Evolutionary conservation across 225 moss, liverwort and hornwort species (phyloP).

Genomic region (Marchantia polymorpha): DNA sequence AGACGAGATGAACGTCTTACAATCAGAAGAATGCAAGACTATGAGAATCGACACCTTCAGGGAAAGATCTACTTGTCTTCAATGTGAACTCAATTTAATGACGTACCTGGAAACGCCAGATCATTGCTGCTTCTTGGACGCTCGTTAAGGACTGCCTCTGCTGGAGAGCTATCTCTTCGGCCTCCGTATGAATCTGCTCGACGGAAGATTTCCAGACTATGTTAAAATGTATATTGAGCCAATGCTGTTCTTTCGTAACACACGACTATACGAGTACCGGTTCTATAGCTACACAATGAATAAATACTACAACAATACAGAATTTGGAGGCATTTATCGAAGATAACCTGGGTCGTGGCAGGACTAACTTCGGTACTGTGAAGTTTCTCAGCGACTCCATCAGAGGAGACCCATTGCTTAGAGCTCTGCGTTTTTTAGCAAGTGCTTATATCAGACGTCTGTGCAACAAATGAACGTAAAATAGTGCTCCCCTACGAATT

Average conservation of each 20-base stretch:
- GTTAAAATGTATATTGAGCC: slow-evolving; percentile 38
- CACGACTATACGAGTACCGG: background rate
- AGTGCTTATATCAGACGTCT: too few species aligned
- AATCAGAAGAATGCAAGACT: too few species aligned
- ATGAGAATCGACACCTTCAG: too few species aligned
- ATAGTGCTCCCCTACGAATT: too few species aligned
- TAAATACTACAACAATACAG: too few species aligned
- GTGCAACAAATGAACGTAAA: too few species aligned
- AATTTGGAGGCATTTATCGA: too few species aligned
- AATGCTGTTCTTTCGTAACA: slow-evolving; percentile 55
- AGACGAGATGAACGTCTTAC: too few species aligned
- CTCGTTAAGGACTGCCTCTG: slow-evolving; percentile 59
- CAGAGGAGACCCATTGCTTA: slow-evolving; percentile 38
- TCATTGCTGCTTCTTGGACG: slow-evolving; percentile 61
- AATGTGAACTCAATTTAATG: too few species aligned
- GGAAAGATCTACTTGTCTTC: too few species aligned
- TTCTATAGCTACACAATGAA: background rate
- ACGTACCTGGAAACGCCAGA: slow-evolving; percentile 63
- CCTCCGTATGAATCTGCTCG: slow-evolving; percentile 60
- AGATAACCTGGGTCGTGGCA: slow-evolving; percentile 54
- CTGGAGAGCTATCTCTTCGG: slow-evolving; percentile 67
- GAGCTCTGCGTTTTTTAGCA: background rate
- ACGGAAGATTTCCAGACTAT: too few species aligned
- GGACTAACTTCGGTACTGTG: slow-evolving; percentile 56
- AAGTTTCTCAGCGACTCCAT: slow-evolving; percentile 46